Evolutionary conservation across 179 eudicot genomes (phyloP).

Genomic region (Silene coronaria): DNA sequence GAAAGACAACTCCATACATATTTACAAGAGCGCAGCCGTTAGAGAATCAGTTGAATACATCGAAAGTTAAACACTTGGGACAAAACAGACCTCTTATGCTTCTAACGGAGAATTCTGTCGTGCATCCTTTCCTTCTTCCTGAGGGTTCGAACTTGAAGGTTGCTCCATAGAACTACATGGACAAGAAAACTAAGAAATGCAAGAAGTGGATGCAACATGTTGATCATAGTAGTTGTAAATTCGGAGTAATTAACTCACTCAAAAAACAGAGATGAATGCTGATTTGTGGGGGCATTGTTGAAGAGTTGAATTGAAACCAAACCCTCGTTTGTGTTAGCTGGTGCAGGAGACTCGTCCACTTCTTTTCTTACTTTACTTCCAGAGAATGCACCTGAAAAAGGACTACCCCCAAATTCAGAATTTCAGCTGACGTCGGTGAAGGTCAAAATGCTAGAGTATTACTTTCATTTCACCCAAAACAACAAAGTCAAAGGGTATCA

Average conservation of each 20-base stretch:
- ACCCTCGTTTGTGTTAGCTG: slow-evolving; percentile 29
- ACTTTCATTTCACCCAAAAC: not conserved
- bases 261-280: slow-evolving; percentile 18
- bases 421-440: not conserved
- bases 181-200: not conserved
- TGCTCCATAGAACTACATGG: slow-evolving; percentile 27
- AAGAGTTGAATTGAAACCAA: slow-evolving; percentile 28
- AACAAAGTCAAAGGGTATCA: not conserved
- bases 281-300: slow-evolving; percentile 27
- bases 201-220: not conserved
- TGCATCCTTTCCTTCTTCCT: slow-evolving; percentile 27
- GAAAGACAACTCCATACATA: slow-evolving; percentile 15
- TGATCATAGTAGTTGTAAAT: not conserved
- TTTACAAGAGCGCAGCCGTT: slow-evolving; percentile 22
- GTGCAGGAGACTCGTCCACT: slow-evolving; percentile 34
- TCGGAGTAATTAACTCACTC: slow-evolving; percentile 20
- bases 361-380: slow-evolving; percentile 19
- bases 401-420: slow-evolving; percentile 12
- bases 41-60: not conserved
- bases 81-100: slow-evolving; percentile 9
- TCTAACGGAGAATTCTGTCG: slow-evolving; percentile 4
- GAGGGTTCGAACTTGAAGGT: slow-evolving; percentile 20
- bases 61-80: slow-evolving; percentile 13
- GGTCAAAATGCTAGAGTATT: not conserved
- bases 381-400: slow-evolving; percentile 30